Evolutionary conservation across 768 basidiomycete genomes (phyloP), one percentile per base, ranked within the genome.

Genomic region (Galerina sulciceps): DNA sequence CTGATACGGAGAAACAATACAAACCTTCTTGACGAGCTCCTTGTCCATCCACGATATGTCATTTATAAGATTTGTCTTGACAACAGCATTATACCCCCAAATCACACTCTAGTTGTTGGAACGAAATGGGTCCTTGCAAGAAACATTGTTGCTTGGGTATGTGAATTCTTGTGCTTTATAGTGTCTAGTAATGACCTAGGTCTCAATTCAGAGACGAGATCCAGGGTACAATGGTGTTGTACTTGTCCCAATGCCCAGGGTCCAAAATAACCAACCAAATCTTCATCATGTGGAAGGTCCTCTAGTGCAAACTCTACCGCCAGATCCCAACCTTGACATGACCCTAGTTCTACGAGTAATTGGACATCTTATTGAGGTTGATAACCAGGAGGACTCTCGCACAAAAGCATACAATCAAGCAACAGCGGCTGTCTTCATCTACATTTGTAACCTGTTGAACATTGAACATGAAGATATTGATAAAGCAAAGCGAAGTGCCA

Each of bases 21-120:
- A 2, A 54, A 62, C 9, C 31, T 65, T 2, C 34, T 65, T 10
- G 46, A 34, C 10, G 45, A 61, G 26, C 63, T 68, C 1, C 44
- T 71, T 8, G 49, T 14, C 14, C 59, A 63, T 22, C 57, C 57
- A 9, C 62, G 65, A 1, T 41, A 41, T 31, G 60, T 69, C 4
- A 58, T 73, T 0, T 70, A 70, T 36, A 64, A 66, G 2, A 58
- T 72, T 17, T 70, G 70, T 48, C 46, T 66, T 4, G 61, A 69
- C 34, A 55, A 69, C 46, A 36, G 50, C 11, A 69, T 73, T 34
- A 34, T 31, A 11, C 60, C 46, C 2, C 36, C n/a, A 2, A 58
- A 60, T 3, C 52, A 60, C 31, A 44, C n/a, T 1, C 6, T 59
- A 3, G 63, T 72, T 0, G 53, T 72, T 1, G 69, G 71, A n/a